Evolutionary conservation across 75 land plant species (phyloP).

Genomic region (Gnetum montanum): DNA sequence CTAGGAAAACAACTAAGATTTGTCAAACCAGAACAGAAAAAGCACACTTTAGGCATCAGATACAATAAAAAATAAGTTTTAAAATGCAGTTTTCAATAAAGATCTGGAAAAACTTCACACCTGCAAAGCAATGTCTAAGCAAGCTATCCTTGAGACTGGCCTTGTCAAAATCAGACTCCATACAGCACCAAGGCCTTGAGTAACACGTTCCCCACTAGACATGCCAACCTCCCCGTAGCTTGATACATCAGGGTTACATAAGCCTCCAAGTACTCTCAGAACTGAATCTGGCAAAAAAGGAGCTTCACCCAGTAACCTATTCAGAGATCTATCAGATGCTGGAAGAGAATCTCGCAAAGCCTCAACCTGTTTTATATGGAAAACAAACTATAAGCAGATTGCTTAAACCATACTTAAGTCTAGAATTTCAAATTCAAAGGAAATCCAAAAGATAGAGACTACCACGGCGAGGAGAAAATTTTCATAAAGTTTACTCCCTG

Average conservation of each 20-base stretch:
- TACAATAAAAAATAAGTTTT: no score
- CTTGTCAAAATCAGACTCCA: slow-evolving; percentile 93
- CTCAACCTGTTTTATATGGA: slow-evolving; percentile 36
- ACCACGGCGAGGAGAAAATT: slow-evolving; percentile 78
- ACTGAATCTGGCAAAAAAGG: slow-evolving; percentile 68
- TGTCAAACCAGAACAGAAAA: no score
- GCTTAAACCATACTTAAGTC: no score
- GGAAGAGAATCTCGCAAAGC: slow-evolving; percentile 76
- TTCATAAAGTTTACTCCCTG: slow-evolving; percentile 49
- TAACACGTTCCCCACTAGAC: slow-evolving; percentile 66
- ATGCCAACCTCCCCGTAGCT: slow-evolving; percentile 19
- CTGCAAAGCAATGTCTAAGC: slow-evolving; percentile 84
- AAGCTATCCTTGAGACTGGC: slow-evolving; percentile 53
- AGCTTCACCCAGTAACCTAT: slow-evolving; percentile 83
- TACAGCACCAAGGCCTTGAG: slow-evolving; percentile 86
- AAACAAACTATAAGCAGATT: no score
- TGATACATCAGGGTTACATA: slow-evolving; percentile 34
- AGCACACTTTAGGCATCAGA: no score
- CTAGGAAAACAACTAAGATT: no score
- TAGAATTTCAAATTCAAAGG: no score
- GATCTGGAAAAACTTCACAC: slow-evolving; percentile 17
- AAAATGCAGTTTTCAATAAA: slow-evolving; percentile 11
- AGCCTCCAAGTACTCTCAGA: slow-evolving; percentile 54
- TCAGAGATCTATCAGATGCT: slow-evolving; percentile 78
- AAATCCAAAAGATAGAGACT: slow-evolving; percentile 2